Conservation (phyloP, 192 early-diverging fungal species). For the Backusella macrospora region DNA sequence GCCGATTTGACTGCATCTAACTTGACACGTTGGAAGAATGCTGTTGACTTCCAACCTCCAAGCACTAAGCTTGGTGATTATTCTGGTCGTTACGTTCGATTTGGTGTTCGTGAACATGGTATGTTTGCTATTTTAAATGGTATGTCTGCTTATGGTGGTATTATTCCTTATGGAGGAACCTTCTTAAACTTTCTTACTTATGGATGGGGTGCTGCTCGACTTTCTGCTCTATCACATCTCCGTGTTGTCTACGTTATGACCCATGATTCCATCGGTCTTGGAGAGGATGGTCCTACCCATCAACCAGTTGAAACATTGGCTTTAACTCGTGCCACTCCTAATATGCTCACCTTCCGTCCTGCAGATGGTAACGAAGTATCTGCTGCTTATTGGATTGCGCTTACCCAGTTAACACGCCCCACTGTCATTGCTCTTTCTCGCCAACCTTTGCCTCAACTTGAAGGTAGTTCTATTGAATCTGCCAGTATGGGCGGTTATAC, state of each 20-base stretch:
- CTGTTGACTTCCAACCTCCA: constrained; percentile 87
- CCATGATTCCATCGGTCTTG: constrained; percentile 97
- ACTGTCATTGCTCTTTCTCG: constrained; percentile 86
- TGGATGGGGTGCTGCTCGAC: constrained; percentile 84
- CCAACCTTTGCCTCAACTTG: constrained; percentile 92
- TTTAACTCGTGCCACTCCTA: constrained; percentile 85
- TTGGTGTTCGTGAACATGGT: constrained; percentile 96
- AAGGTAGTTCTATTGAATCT: constrained; percentile 78
- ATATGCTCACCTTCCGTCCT: constrained; percentile 84
- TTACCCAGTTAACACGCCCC: constrained; percentile 68
- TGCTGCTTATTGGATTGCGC: constrained; percentile 82
- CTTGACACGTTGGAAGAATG: constrained; percentile 90
- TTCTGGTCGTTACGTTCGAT: constrained; percentile 87
- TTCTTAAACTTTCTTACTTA: constrained; percentile 93
- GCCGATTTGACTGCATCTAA: constrained; percentile 97
- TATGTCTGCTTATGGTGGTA: constrained; percentile 79
- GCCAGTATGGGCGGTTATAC: constrained; percentile 84
- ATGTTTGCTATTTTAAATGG: constrained; percentile 95
- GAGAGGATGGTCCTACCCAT: constrained; percentile 99
- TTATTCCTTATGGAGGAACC: constrained; percentile 83
- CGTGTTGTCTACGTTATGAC: constrained; percentile 97
- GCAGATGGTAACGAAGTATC: constrained; percentile 95
- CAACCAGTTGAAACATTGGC: constrained; percentile 97
- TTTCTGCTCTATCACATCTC: constrained; percentile 84
- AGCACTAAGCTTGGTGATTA: constrained; percentile 74